phyloP scores from a whole-genome alignment of 2,329 filamentous ascomycete genomes.

The Alternaria triticina region DNA sequence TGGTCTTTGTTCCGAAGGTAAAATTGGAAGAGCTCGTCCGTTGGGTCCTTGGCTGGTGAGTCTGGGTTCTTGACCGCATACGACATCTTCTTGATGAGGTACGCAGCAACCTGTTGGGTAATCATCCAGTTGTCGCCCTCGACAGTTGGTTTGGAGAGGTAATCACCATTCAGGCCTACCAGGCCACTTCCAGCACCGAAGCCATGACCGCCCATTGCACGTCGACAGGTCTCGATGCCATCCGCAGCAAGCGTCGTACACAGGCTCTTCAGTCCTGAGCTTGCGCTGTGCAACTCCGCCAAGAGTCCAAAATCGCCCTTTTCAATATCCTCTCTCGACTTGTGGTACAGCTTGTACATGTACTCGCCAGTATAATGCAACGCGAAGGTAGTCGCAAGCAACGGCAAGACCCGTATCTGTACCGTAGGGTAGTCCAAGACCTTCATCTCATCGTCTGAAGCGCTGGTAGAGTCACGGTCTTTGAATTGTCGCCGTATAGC shows the following conservation, averaged over 20 bases:
- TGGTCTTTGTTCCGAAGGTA: conserved; percentile 46
- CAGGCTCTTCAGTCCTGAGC: conserved; percentile 60
- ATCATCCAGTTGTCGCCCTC: conserved; percentile 66
- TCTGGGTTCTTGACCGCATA: conserved; percentile 47
- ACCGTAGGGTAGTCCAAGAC: conserved; percentile 63
- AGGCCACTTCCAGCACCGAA: conserved; percentile 61
- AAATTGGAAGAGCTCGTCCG: conserved; percentile 51
- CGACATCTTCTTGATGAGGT: conserved; percentile 61
- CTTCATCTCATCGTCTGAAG: conserved; percentile 48
- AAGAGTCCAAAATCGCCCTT: conserved; percentile 58
- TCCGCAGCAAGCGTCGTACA: conserved; percentile 61
- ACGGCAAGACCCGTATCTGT: conserved; percentile 60
- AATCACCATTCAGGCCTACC: conserved; percentile 59
- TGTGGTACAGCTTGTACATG: conserved; percentile 58
- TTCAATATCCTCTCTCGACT: conserved; percentile 55
- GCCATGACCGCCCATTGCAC: conserved; percentile 62
- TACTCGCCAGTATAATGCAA: conserved; percentile 56
- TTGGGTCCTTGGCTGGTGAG: conserved; percentile 43
- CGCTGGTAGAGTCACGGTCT: conserved; percentile 54
- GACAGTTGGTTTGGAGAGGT: conserved; percentile 61
- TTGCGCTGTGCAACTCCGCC: conserved; percentile 61
- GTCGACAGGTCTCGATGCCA: conserved; percentile 61
- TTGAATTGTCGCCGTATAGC: conserved; percentile 58
- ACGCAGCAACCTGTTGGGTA: conserved; percentile 59
- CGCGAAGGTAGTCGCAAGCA: conserved; percentile 61